Evolutionary conservation across 164 flowering plant species (phyloP).

Genomic region (Buxus sempervirens): DNA sequence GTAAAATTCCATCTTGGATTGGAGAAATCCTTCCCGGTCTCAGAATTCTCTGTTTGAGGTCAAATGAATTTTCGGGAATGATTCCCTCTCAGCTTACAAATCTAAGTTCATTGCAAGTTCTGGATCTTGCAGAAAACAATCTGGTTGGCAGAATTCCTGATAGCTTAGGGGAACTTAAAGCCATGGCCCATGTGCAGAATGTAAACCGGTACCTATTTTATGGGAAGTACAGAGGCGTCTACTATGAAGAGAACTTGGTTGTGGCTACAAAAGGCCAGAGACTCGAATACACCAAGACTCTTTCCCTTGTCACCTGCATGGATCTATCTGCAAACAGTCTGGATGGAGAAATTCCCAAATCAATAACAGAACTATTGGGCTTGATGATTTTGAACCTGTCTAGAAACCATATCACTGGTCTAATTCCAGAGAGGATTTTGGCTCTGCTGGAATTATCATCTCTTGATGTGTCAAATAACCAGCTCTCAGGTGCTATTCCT

Average conservation of each 20-base stretch:
- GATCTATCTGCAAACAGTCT: constrained; percentile 35
- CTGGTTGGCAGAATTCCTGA: too few relatives aligned
- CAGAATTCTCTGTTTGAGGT: too few relatives aligned
- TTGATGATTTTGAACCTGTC: constrained; percentile 38
- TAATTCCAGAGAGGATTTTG: constrained; percentile 34
- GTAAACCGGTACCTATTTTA: constrained; percentile 17
- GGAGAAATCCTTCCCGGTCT: too few relatives aligned
- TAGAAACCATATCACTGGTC: constrained; percentile 31
- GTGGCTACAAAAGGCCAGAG: constrained; percentile 25
- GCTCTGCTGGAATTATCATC: constrained; percentile 25
- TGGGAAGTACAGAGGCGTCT: constrained; percentile 24
- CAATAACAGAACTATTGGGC: constrained; percentile 18
- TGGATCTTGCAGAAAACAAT: too few relatives aligned
- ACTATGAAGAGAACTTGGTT: too few relatives aligned
- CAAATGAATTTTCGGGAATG: too few relatives aligned
- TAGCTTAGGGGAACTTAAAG: too few relatives aligned
- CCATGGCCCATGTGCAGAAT: too few relatives aligned
- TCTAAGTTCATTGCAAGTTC: too few relatives aligned
- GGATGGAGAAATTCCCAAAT: constrained; percentile 27
- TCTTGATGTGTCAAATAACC: constrained; percentile 47
- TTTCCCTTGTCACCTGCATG: constrained; percentile 33
- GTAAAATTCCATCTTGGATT: too few relatives aligned
- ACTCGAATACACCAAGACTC: constrained; percentile 26
- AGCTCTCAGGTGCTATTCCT: constrained; percentile 44
- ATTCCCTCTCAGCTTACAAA: constrained; percentile 27